These are phyloP conservation scores for Pythium aphanidermatum DNA, from an alignment of 352 stramenopile species.

Conservation along the genomic window DNA sequence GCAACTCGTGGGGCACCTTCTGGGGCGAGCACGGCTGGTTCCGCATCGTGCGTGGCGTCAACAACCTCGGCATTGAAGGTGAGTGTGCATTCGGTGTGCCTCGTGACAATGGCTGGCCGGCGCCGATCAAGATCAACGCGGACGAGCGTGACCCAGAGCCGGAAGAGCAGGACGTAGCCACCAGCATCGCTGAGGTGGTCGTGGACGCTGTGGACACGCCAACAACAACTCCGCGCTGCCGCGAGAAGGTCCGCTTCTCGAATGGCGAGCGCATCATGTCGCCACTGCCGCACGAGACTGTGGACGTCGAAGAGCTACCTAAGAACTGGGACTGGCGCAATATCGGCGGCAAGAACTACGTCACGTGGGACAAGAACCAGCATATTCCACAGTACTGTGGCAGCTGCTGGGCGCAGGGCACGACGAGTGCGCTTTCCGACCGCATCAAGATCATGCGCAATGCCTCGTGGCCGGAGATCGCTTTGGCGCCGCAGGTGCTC, in stretches of 20 bases:
- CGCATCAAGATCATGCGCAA: conserved; percentile 90
- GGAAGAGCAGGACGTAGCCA: conserved; percentile 10
- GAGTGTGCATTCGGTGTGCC: conserved; percentile 92
- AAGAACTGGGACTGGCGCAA: conserved; percentile 94
- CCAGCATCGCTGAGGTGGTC: conserved; percentile 3
- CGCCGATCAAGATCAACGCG: conserved; percentile 24
- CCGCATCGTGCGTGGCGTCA: conserved; percentile 85
- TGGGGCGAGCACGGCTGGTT: conserved; percentile 97
- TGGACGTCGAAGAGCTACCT: conserved; percentile 81
- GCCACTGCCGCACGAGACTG: conserved; percentile 66
- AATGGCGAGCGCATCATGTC: conserved; percentile 66
- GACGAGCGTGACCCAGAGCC: conserved; percentile 11
- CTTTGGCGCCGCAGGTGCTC: conserved; percentile 67
- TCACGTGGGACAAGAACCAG: conserved; percentile 98
- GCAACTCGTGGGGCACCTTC: conserved; percentile 93
- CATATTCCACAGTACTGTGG: conserved; percentile 95
- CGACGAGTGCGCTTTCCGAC: conserved; percentile 84
- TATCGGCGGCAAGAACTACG: conserved; percentile 91
- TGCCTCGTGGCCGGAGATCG: conserved; percentile 78
- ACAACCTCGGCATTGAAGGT: conserved; percentile 92
- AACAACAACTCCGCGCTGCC: conserved; percentile 37
- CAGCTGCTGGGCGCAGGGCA: conserved; percentile 91
- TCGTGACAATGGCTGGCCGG: conserved; percentile 71
- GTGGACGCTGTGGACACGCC: conserved; percentile 2
- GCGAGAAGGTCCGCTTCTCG: conserved; percentile 56